Evolutionary conservation across 2,329 filamentous ascomycete genomes (phyloP).

Genomic region (Dactylonectria macrodidyma): DNA sequence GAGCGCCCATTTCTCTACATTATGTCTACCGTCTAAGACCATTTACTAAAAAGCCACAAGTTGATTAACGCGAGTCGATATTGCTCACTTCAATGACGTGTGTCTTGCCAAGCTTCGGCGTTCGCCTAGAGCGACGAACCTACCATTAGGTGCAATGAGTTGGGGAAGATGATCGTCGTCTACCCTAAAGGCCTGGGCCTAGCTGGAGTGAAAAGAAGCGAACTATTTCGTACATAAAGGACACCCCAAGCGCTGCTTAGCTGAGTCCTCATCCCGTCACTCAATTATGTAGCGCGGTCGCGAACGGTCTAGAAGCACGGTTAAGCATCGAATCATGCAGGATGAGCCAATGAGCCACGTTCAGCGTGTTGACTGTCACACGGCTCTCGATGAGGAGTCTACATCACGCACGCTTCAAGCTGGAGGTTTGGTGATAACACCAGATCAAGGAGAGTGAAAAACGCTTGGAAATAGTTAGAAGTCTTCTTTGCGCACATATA

Average conservation of each 20-base stretch:
- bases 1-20: not conserved
- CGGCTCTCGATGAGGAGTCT: not conserved
- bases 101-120: not conserved
- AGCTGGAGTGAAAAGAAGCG: not conserved
- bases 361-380: not conserved
- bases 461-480: conserved; percentile 3
- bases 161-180: not conserved
- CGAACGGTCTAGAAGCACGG: not conserved
- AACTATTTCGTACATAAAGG: not conserved
- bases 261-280: not conserved
- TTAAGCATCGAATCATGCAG: not conserved
- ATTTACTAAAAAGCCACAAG: not conserved
- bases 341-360: not conserved
- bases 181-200: not conserved
- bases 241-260: not conserved
- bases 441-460: not conserved
- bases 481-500: conserved; percentile 21
- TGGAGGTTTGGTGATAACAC: not conserved
- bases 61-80: not conserved
- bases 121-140: not conserved
- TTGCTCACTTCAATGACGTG: not conserved
- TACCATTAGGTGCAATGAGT: not conserved
- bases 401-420: not conserved
- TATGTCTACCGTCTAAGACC: not conserved
- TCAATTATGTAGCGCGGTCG: not conserved